Evolutionary conservation across 2,329 filamentous ascomycete genomes (phyloP).

Genomic region (Calonectria pauciramosa): DNA sequence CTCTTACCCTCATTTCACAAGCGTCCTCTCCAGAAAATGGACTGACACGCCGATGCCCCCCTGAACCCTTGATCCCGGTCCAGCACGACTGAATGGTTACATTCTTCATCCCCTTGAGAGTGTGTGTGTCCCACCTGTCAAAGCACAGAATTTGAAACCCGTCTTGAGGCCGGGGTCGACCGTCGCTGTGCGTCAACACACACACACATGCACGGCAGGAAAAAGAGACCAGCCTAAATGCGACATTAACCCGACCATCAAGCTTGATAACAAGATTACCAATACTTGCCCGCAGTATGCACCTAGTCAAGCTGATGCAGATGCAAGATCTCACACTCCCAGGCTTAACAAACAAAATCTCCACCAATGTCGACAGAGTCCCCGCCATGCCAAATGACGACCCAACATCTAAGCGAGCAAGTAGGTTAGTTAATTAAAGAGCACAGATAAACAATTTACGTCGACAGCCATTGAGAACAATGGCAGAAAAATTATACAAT

Average conservation of each 20-base stretch:
- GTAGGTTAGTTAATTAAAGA: background rate
- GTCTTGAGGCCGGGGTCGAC: background rate
- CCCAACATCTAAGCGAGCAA: background rate
- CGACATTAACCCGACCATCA: background rate
- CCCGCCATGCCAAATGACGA: background rate
- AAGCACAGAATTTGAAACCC: conserved; percentile 22
- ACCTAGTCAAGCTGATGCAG: background rate
- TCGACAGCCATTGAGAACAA: background rate
- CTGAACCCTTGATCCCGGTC: conserved; percentile 2
- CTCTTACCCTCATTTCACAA: background rate
- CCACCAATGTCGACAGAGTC: background rate
- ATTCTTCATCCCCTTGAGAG: conserved; percentile 2
- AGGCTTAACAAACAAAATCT: background rate
- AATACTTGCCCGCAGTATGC: background rate
- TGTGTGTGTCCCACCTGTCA: background rate
- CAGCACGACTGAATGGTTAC: conserved; percentile 20
- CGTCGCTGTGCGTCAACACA: background rate
- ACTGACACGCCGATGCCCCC: conserved; percentile 13
- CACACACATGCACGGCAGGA: background rate
- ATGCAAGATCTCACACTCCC: background rate
- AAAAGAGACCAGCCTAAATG: background rate
- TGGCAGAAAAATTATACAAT: background rate
- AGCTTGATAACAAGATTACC: background rate
- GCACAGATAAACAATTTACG: conserved; percentile 1
- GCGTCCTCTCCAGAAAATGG: conserved; percentile 8